Evolutionary conservation across 2,329 filamentous ascomycete species (phyloP), one percentile per base, ranked within the genome.

Genomic region (Stromatinia cepivora): DNA sequence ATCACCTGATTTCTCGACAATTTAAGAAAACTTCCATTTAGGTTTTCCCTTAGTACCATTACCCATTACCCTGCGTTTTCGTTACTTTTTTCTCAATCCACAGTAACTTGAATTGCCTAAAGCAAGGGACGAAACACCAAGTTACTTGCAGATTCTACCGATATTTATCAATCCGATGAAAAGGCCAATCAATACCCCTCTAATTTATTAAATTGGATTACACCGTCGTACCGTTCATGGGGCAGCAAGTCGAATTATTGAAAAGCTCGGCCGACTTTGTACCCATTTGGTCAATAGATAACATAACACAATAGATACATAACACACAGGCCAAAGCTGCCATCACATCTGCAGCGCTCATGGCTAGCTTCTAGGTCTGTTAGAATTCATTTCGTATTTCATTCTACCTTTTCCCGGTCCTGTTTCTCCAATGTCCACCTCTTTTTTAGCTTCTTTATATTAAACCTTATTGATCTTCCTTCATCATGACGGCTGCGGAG

Each of bases 401-500:
- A 36, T 25, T 22, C 34, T 20, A 52, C 42, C 22, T 50, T 48
- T n/a, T 28, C 45, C 15, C 4, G 28, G 17, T 31, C 28, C 8
- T n/a, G 3, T 28, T 34, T n/a, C 17, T 56, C 31, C 62, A 28
- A 65, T 42, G 50, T 31, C 50, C 36, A 66, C 50, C n/a, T 56
- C 36, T 42, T 36, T 56, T 56, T 56, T 56, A 42, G 48, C 36
- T n/a, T 56, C 20, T 54, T 17, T 25, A 25, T 54, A n/a, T 56
- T 54, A 31, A 31, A 25, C n/a, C 36, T 56, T 45, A 15, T 50
- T 17, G 7, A 31, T 22, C 13, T 15, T 28, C 20, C 31, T 36
- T 17, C 45, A 62, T 42, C 59, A 69, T 69, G 67, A 36, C 39
- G 62, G 34, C 39, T n/a, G 39, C 13, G 31, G 59, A 69, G 42